Percentiles rank a stretch among this genome's conserved stretches.
Evolutionary conservation across 164 flowering plant species (phyloP).

Genomic region (Berberis thunbergii): DNA sequence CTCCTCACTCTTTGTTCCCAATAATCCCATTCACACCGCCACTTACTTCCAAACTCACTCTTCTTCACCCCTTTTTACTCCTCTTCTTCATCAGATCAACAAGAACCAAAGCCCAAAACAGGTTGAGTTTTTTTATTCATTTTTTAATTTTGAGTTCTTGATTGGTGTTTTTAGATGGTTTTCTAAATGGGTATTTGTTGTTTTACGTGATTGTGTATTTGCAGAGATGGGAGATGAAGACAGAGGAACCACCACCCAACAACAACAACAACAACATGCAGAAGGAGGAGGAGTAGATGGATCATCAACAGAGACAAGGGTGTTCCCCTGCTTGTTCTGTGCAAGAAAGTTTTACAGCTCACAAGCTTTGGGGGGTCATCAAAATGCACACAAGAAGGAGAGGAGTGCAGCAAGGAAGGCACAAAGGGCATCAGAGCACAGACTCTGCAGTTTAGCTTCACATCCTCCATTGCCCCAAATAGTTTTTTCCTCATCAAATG

Average conservation of each 20-base stretch:
- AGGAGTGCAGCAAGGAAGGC: constrained; percentile 69
- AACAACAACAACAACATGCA: background rate
- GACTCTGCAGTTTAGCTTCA: constrained; percentile 17
- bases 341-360: constrained; percentile 83
- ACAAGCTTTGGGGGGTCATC: constrained; percentile 93
- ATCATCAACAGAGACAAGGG: constrained; percentile 29
- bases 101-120: too few species aligned
- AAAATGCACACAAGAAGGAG: constrained; percentile 91
- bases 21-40: background rate
- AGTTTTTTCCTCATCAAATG: constrained; percentile 31
- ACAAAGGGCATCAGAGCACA: constrained; percentile 42
- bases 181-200: background rate
- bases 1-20: constrained; percentile 6
- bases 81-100: too few species aligned
- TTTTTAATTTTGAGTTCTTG: too few species aligned
- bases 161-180: constrained; percentile 1
- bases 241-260: constrained; percentile 2
- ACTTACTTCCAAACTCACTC: background rate
- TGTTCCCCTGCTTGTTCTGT: constrained; percentile 77
- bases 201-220: background rate
- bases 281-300: background rate
- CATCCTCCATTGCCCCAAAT: constrained; percentile 26
- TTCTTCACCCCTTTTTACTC: too few species aligned
- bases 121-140: too few species aligned
- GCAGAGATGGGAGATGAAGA: constrained; percentile 45